Percentiles rank a stretch among this genome's conserved stretches.
Conservation (phyloP, 208 protist species). For the Crithidia brevicula region DNA sequence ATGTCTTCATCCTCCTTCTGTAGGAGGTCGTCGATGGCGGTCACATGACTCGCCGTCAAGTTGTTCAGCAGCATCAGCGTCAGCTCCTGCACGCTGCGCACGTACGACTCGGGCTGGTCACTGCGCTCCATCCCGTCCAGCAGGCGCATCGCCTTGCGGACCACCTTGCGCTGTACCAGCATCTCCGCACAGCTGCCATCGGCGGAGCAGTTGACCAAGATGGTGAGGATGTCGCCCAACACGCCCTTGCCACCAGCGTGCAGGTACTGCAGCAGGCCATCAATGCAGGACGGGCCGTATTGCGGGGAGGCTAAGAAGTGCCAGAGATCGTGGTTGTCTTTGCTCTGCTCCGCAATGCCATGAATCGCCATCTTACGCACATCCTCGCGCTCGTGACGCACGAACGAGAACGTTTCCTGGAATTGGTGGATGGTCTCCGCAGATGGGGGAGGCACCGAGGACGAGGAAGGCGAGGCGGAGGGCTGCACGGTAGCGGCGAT, state of each 20-base stretch:
- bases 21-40: conserved; percentile 75
- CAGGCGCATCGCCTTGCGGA: conserved; percentile 80
- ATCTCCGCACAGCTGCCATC: conserved; percentile 75
- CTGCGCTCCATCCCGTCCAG: conserved; percentile 69
- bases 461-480: neutral
- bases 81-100: conserved; percentile 72
- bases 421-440: conserved; percentile 42
- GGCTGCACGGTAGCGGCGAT: neutral
- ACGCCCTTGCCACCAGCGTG: conserved; percentile 47
- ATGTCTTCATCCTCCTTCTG: conserved; percentile 84
- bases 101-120: conserved; percentile 31
- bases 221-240: conserved; percentile 78
- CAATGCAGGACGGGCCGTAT: conserved; percentile 46
- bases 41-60: conserved; percentile 75
- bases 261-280: conserved; percentile 66
- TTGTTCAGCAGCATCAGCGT: conserved; percentile 89
- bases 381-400: conserved; percentile 73
- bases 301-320: conserved; percentile 47
- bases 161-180: conserved; percentile 63
- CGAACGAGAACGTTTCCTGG: conserved; percentile 71
- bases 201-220: conserved; percentile 82
- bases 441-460: neutral
- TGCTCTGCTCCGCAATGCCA: conserved; percentile 78
- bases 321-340: conserved; percentile 68
- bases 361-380: conserved; percentile 85